Base-by-base conservation (phyloP, 2,329 filamentous ascomycete genomes). In the Neophaeococcomyces mojaviensis region DNA sequence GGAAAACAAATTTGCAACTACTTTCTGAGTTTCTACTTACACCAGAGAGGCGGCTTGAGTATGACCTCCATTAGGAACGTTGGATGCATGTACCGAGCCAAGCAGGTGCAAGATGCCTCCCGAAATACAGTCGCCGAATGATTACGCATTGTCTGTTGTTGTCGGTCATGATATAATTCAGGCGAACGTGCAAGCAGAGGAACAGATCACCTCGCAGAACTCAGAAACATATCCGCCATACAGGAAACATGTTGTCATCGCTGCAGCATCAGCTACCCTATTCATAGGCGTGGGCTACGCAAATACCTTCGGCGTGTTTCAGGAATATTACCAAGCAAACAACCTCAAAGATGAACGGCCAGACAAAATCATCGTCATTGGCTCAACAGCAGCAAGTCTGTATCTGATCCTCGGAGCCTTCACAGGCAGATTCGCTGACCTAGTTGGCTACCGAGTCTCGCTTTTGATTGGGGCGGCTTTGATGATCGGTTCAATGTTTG, bases 291-390 rank as follows among this genome's bases (percentile, higher is more conserved):
- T 36, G 8, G 34, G 34, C 10, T 36, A 10, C 34, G 18, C 34
- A 10, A 36, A 36, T 16, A 36, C 34, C 34, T 36, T 36, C 34
- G 34, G 34, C 16, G 34, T 36, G 9, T 36, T 36, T 18, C 34
- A 36, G 34, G 34, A 36, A 16, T 36, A 36, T 16, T 36, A 36
- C 34, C 16, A 10, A 18, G 10, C 8, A 18, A 36, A 10, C 10
- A 18, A 9, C 10, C 16, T 36, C 18, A 9, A 8, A 8, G 8
- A 36, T 18, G 34, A 36, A 36, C 10, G 10, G 34, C 34, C 34
- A 9, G 10, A 10, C 8, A 36, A 36, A 16, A 18, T 36, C 34
- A 36, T 36, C 34, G 10, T 36, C 9, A 36, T 36, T 18, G 34
- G 34, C 16, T 10, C 10, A 10, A 36, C 34, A 8, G 34, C 34